A percentile compares a stretch with the other conserved stretches of the same genome.
These are phyloP conservation scores for Cyclotella sp. DNA, from an alignment of 108 stramenopile species.

Conservation along the genomic window DNA sequence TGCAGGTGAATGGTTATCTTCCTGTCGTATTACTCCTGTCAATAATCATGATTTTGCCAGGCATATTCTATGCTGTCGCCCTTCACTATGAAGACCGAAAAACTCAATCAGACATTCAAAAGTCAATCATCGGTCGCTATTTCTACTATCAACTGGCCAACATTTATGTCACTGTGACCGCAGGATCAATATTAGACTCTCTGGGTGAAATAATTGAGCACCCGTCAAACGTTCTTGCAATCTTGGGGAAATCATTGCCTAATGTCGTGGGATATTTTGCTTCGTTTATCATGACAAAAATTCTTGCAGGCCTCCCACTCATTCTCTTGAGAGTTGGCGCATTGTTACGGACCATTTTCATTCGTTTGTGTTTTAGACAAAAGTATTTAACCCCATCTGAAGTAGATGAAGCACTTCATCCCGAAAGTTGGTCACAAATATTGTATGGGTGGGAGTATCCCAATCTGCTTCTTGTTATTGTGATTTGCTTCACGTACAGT, in stretches of 20 bases:
- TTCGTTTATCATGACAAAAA: slow-evolving; percentile 85
- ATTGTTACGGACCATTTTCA: slow-evolving; percentile 56
- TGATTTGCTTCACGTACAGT: slow-evolving; percentile 83
- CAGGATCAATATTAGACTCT: slow-evolving; percentile 80
- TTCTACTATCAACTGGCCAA: slow-evolving; percentile 76
- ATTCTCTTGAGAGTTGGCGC: slow-evolving; percentile 80
- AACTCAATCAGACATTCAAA: slow-evolving; percentile 79
- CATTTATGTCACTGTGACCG: slow-evolving; percentile 85
- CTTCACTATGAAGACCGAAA: slow-evolving; percentile 80
- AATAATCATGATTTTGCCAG: slow-evolving; percentile 79
- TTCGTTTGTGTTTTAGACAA: slow-evolving; percentile 64
- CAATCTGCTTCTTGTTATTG: slow-evolving; percentile 80
- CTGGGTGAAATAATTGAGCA: slow-evolving; percentile 82
- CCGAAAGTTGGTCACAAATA: slow-evolving; percentile 22
- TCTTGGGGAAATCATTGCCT: slow-evolving; percentile 79
- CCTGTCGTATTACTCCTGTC: slow-evolving; percentile 85
- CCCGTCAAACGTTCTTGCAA: slow-evolving; percentile 70
- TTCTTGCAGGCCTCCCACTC: slow-evolving; percentile 85
- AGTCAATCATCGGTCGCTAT: slow-evolving; percentile 82
- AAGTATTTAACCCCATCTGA: slow-evolving; percentile 79
- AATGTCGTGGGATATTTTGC: slow-evolving; percentile 90
- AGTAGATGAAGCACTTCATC: slow-evolving; percentile 64
- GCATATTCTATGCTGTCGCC: slow-evolving; percentile 81
- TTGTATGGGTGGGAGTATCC: slow-evolving; percentile 90
- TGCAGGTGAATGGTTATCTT: slow-evolving; percentile 85